A percentile compares a stretch with the other conserved stretches of the same genome.
Evolutionary conservation across 768 basidiomycete species (phyloP).

Genomic region (Lactarius hatsudake): DNA sequence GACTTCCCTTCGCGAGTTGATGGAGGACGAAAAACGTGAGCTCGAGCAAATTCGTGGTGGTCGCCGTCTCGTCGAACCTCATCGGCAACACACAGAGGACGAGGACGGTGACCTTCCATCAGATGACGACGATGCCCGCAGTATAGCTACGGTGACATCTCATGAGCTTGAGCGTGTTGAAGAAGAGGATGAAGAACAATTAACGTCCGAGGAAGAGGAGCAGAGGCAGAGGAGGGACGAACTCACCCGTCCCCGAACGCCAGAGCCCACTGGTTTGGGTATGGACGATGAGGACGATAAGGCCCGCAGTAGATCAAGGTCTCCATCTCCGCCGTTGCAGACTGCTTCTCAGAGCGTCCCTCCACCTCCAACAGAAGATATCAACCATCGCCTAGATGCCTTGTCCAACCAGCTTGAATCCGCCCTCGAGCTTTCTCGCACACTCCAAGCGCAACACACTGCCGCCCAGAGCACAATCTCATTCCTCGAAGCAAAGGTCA

Average conservation of each 20-base stretch:
- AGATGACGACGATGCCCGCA: constrained; percentile 58
- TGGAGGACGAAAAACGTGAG: constrained; percentile 64
- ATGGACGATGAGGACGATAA: constrained; percentile 49
- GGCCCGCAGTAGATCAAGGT: constrained; percentile 31
- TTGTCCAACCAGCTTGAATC: constrained; percentile 72
- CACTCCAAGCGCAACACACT: constrained; percentile 74
- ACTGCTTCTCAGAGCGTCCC: constrained; percentile 27
- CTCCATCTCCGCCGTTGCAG: constrained; percentile 30
- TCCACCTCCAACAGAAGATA: constrained; percentile 45
- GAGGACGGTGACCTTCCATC: constrained; percentile 35
- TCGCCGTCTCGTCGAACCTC: constrained; percentile 21
- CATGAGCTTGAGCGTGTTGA: constrained; percentile 70
- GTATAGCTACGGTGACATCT: constrained; percentile 67
- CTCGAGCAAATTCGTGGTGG: constrained; percentile 36
- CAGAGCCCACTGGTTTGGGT: constrained; percentile 68
- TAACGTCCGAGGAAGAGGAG: constrained; percentile 43
- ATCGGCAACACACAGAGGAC: constrained; percentile 21
- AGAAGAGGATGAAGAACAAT: constrained; percentile 68
- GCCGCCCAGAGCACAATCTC: constrained; percentile 74
- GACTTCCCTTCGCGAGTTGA: constrained; percentile 61
- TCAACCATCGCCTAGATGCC: constrained; percentile 58
- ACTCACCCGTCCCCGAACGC: constrained; percentile 72
- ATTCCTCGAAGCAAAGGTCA: constrained; percentile 65
- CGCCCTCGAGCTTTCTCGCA: constrained; percentile 67
- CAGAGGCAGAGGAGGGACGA: constrained; percentile 47